Conservation (phyloP, 441 rosid species). For the Dalechampia spathulata region DNA sequence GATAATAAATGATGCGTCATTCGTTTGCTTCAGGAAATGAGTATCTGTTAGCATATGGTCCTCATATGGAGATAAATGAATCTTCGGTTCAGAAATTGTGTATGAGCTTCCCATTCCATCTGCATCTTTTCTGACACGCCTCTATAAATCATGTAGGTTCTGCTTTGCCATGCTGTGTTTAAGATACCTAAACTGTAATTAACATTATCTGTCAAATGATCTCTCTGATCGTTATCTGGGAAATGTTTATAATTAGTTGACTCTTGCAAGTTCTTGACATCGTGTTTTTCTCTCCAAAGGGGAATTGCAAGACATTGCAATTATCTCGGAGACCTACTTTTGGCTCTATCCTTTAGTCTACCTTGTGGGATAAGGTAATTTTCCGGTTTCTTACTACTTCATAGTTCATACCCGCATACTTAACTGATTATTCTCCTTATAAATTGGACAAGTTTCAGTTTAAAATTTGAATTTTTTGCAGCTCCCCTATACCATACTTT, state of each 20-base stretch:
- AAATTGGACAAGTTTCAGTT: slow-evolving; percentile 1
- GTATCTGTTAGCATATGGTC: no score
- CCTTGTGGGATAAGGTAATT: slow-evolving; percentile 79
- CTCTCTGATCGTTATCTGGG: not conserved
- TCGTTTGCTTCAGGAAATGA: no score
- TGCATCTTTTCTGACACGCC: no score
- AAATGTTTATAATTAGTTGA: slow-evolving; percentile 4
- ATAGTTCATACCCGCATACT: not conserved
- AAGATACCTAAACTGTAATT: not conserved
- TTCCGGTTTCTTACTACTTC: not conserved
- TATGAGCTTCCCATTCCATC: no score
- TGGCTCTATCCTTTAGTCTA: slow-evolving; percentile 84
- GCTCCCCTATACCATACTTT: slow-evolving; percentile 78
- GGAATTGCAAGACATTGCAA: slow-evolving; percentile 95
- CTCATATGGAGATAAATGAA: no score
- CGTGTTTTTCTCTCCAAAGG: slow-evolving; percentile 31
- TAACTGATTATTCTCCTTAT: no score
- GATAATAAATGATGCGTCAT: no score
- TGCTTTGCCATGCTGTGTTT: no score
- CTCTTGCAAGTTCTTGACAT: slow-evolving; percentile 1
- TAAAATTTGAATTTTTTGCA: slow-evolving; percentile 22
- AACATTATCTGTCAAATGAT: not conserved
- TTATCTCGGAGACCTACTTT: slow-evolving; percentile 83
- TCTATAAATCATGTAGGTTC: no score
- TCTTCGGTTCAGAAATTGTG: no score